Conservation (phyloP, 306 rosid genomes). For the Gillenia trifoliata region DNA sequence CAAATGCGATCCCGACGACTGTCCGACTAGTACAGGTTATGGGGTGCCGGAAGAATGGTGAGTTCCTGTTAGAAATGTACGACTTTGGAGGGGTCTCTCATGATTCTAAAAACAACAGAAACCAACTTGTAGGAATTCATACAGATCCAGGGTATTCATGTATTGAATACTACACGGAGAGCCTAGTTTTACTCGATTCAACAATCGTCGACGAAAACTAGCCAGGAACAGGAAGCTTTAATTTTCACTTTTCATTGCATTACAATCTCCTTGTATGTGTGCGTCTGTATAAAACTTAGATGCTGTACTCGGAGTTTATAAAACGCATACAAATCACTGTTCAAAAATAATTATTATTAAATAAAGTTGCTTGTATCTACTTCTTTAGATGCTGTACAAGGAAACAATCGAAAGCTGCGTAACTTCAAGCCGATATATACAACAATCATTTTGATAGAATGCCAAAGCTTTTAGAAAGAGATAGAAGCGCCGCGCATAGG, state of each 20-base stretch:
- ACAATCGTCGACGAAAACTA: too few species aligned
- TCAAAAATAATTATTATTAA: too few species aligned
- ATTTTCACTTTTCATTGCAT: too few species aligned
- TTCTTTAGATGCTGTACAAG: background rate
- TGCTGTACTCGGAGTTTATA: too few species aligned
- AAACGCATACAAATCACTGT: too few species aligned
- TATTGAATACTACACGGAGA: background rate
- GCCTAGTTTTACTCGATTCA: slow-evolving; percentile 7
- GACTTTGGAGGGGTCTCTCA: background rate
- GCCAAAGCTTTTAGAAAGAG: background rate
- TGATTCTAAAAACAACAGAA: background rate
- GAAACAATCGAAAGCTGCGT: background rate
- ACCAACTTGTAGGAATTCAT: background rate
- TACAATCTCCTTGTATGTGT: too few species aligned
- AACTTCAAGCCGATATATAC: slow-evolving; percentile 3
- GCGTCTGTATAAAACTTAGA: too few species aligned
- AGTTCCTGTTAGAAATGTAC: background rate
- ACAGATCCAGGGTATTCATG: slow-evolving; percentile 3
- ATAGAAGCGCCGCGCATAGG: too few species aligned
- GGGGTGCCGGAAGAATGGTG: background rate
- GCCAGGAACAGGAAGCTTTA: too few species aligned
- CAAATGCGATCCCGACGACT: background rate
- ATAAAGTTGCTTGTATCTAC: too few species aligned
- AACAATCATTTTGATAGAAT: background rate
- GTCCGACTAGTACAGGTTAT: background rate